phyloP scores from a whole-genome alignment of 768 basidiomycete species.

The Lyophyllum atratum region DNA sequence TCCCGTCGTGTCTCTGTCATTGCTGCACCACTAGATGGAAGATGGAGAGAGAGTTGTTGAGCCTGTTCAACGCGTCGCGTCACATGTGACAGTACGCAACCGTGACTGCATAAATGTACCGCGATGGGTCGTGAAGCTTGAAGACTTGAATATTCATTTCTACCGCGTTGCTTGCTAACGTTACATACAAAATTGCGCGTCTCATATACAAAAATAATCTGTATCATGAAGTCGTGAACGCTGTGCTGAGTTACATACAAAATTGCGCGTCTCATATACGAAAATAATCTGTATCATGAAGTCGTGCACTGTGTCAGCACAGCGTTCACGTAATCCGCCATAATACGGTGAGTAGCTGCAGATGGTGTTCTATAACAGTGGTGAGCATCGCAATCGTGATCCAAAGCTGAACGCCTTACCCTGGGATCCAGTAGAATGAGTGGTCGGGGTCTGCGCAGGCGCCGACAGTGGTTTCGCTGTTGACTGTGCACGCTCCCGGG shows the following conservation, averaged over 20 bases:
- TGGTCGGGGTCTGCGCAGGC: conserved; percentile 20
- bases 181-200: not conserved
- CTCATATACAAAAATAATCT: not conserved
- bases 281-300: not conserved
- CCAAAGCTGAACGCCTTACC: conserved; percentile 9
- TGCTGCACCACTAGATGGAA: conserved; percentile 19
- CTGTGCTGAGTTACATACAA: not conserved
- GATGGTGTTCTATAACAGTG: conserved; percentile 12
- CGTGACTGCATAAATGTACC: not conserved
- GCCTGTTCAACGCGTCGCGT: conserved; percentile 6
- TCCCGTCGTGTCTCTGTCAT: conserved; percentile 35
- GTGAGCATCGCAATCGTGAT: not conserved
- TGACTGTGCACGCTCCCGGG: conserved; percentile 18
- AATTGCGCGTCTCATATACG: not conserved
- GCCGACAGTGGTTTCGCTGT: conserved; percentile 12
- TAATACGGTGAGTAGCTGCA: conserved; percentile 18
- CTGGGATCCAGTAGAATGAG: conserved; percentile 22
- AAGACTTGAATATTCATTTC: too few relatives aligned
- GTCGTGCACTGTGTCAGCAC: conserved; percentile 15
- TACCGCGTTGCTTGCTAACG: not conserved
- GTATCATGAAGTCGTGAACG: conserved; percentile 8
- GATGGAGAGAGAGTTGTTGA: not conserved
- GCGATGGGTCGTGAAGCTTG: too few relatives aligned
- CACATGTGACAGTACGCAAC: conserved; percentile 8
- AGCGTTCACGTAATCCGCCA: conserved; percentile 20